Percentiles rank a stretch among this genome's conserved stretches.
Evolutionary conservation across 2,329 filamentous ascomycete species (phyloP).

Genomic region (Coccinonectria pachysandricola): DNA sequence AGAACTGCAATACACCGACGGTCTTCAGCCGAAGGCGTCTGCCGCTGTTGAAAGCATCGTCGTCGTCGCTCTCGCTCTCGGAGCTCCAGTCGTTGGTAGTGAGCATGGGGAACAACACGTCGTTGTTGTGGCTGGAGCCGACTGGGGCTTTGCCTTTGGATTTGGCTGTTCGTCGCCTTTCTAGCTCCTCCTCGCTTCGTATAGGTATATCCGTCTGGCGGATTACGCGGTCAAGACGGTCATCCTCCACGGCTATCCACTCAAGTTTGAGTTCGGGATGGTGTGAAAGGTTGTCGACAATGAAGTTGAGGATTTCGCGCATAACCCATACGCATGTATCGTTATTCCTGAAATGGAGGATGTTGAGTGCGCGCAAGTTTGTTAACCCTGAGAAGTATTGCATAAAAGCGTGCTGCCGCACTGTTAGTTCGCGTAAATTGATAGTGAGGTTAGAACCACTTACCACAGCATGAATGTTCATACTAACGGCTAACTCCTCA

Average conservation of each 20-base stretch:
- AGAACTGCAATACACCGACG: conserved; percentile 27
- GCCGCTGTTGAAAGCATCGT: conserved; percentile 20
- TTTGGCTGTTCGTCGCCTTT: conserved; percentile 26
- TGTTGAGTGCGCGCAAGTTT: conserved; percentile 44
- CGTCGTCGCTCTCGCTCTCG: conserved; percentile 25
- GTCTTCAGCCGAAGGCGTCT: conserved; percentile 26
- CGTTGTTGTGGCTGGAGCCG: conserved; percentile 6
- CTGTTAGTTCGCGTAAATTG: conserved; percentile 4
- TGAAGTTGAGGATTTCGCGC: conserved; percentile 46
- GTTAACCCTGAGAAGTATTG: conserved; percentile 38
- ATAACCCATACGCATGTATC: conserved; percentile 47
- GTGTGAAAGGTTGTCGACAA: conserved; percentile 47
- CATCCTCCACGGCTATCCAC: conserved; percentile 46
- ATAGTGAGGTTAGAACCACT: conserved; percentile 18
- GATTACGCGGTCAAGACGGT: conserved; percentile 38
- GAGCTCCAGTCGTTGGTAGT: conserved; percentile 19
- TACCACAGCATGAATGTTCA: conserved; percentile 45
- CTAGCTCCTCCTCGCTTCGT: conserved; percentile 19
- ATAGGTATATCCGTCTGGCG: conserved; percentile 25
- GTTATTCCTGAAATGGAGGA: conserved; percentile 43
- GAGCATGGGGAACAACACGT: conserved; percentile 17
- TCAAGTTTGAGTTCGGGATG: conserved; percentile 45
- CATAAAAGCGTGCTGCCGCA: conserved; percentile 43
- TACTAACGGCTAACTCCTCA: conserved; percentile 45
- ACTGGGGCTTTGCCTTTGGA: conserved; percentile 20